Evolutionary conservation across 139 green algal genomes (phyloP), one percentile per base, ranked within the genome.

Genomic region (Asterochloris sp.): DNA sequence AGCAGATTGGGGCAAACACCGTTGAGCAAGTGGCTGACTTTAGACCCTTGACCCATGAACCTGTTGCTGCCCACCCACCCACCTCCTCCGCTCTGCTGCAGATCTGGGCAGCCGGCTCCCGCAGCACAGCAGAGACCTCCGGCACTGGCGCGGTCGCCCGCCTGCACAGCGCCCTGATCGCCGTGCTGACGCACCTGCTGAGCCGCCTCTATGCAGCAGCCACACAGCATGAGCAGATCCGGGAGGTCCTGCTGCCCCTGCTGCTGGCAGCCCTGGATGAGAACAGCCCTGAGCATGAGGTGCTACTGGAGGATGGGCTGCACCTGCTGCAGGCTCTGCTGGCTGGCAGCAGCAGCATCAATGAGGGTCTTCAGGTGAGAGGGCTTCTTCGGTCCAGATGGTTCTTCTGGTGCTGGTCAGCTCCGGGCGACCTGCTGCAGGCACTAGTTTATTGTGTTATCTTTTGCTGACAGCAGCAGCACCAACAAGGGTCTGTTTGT

Each of bases 131-230:
- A 80, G 76, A 62, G 76, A 54, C 38, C 38, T 54, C 38, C 60
- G 68, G 76, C 68, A 78, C 87, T 0, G 91, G 92, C 38, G 85
- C 89, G 10, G 76, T 91, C 26, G 86, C 91, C 13, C 87, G 92
- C 26, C 86, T 96, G 73, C 92, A 96, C 83, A 86, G 67, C 14
- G 86, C 90, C 12, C 82, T 96, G 27, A 92, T 96, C 16, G 90
- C 90, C 11, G 91, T 94, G 68, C 81, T 95, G 14, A 92, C 89
- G 1, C 92, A 96, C 83, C 84, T 95, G 29, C 79, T 96, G 0
- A 83, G 85, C 74, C 90, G 92, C 64, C 85, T 95, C 68, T 83
- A 89, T 12, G 67, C 67, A 27, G n/a, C 54, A 15, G 82, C 82
- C 63, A 81, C 73, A 0, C 74, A 78, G 66, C 21, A 74, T 21